Evolutionary conservation across 1,284 basidiomycete genomes (phyloP).

Genomic region (Heterobasidion parviporum): DNA sequence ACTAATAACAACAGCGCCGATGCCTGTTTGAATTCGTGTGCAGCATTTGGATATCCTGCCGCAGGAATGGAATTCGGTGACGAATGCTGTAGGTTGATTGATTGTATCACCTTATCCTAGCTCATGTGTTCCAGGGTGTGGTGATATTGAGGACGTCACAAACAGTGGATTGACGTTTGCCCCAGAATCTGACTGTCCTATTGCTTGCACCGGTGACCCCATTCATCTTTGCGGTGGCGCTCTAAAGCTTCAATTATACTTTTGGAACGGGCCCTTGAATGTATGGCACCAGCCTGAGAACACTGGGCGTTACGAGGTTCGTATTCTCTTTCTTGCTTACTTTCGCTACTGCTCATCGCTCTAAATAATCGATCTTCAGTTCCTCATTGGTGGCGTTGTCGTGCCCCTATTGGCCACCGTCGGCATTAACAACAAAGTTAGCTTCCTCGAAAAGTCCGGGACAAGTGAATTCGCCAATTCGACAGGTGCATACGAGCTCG

Average conservation of each 20-base stretch:
- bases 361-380: constrained; percentile 33
- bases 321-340: constrained; percentile 11
- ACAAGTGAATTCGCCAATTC: constrained; percentile 50
- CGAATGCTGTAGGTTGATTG: constrained; percentile 51
- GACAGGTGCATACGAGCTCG: constrained; percentile 72
- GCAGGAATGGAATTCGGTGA: constrained; percentile 52
- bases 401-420: constrained; percentile 67
- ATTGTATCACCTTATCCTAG: too few relatives aligned
- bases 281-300: constrained; percentile 56
- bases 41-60: constrained; percentile 55
- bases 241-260: constrained; percentile 37
- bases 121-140: constrained; percentile 42
- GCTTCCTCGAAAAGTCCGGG: constrained; percentile 62
- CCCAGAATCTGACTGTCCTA: constrained; percentile 42
- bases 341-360: too few relatives aligned
- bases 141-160: constrained; percentile 49
- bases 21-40: constrained; percentile 56
- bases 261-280: constrained; percentile 50
- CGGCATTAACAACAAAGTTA: constrained; percentile 70
- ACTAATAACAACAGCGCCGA: constrained; percentile 52
- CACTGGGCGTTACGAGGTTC: constrained; percentile 59
- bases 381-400: constrained; percentile 53
- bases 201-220: constrained; percentile 61
- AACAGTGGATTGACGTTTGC: constrained; percentile 32
- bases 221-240: constrained; percentile 56